Evolutionary conservation across 495 filamentous ascomycete species (phyloP), one percentile per base, ranked within the genome.

Genomic region (Chaetomium fimeti): DNA sequence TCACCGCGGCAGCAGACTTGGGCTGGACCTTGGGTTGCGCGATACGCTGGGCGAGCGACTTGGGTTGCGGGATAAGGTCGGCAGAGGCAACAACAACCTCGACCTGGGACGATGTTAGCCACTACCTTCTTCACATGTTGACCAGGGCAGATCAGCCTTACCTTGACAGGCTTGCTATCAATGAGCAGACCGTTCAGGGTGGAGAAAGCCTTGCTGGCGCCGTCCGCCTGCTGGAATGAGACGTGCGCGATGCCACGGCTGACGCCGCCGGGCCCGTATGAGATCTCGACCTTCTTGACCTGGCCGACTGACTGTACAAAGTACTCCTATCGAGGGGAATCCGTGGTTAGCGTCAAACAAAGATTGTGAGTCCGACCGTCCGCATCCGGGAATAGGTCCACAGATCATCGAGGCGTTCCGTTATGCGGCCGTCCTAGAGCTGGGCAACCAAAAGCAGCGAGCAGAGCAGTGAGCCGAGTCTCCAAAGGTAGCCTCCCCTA

Each of bases 121-220:
- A 38, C 27, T 18, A 25, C 24, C 16, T 7, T 25, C 9, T 5
- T 22, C 2, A 7, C 5, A 16, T 28, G 24, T 20, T 6, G 9
- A 24, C 36, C 2, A 24, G 24, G 12, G 27, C 7, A n/a, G 18
- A 13, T 15, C 16, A 25, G 4, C 43, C 59, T 59, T 78, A 94
- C 92, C 87, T 92, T 97, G 83, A 98, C 93, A 9, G 92, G 91
- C 57, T 87, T 85, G 64, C 87, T 87, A 76, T 98, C 94, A 59
- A 98, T 91, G 20, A 91, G 84, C 60, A 97, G 84, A 61, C 91
- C 91, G 69, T 97, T 94, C 62, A 93, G 81, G n/a, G 85, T 82
- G 69, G 87, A 83, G 61, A 88, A 86, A 29, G 95, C 94, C 76
- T 92, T 90, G 69, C 82, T 84, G 57, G 92, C 95, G 53, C 87